Evolutionary conservation across 2,329 filamentous ascomycete genomes (phyloP), one percentile per base, ranked within the genome.

Genomic region (Hysterium pulicare): DNA sequence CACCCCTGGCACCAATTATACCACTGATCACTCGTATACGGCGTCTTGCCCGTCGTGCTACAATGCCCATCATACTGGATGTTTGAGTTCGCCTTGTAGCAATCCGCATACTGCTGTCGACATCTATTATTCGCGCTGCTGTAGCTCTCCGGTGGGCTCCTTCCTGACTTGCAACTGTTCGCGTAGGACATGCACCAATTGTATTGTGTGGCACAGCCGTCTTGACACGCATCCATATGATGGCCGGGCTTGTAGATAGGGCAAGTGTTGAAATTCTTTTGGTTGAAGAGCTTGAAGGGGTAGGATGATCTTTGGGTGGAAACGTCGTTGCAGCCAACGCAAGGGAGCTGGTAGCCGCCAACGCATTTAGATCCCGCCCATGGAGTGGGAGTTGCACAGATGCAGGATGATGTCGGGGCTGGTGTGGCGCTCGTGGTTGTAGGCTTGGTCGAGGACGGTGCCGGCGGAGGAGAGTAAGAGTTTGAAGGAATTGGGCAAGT

Each of bases 261-360:
- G 41, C 44, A 46, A 5, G 17, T 13, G 20, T 16, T 13, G 30
- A 33, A 36, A 32, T 40, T 28, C 24, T 46, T 40, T 5, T 39
- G 4, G 41, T 46, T 46, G 44, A 37, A 46, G 21, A 46, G 36
- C 35, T 46, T 46, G 35, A 31, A 46, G 15, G 44, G 44, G 22
- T 33, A 31, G 16, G 4, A 15, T 4, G 11, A 17, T 21, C 40
- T 34, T 31, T 46, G 34, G 4, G 28, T 22, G 2, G 7, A 2
- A n/a, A 24, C 20, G 23, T 46, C 44, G 24, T 46, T 46, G 31
- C 44, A 44, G 44, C 44, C 44, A 13, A 46, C 44, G 31, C 44
- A 46, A 9, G 44, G 44, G 8, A 46, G 39, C 11, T 36, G 40
- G 17, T 44, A 38, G 16, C 28, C 21, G 17, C 39, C 44, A 26